Percentiles rank a stretch among this genome's conserved stretches.
Evolutionary conservation across 1,139 yeast genomes (phyloP).

Genomic region (Yarrowia galli): DNA sequence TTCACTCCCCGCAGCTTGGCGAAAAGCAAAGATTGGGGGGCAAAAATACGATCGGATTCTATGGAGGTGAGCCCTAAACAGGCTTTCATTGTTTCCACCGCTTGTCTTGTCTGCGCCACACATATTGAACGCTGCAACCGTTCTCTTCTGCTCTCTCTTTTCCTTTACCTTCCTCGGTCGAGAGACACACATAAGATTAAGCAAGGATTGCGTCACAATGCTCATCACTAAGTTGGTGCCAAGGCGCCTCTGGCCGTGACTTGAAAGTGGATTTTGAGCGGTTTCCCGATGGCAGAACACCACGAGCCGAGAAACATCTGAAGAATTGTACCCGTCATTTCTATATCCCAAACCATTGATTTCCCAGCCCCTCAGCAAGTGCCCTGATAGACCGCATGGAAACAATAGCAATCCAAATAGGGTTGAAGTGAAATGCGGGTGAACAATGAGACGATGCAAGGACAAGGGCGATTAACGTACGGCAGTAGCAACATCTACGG

Average conservation of each 20-base stretch:
- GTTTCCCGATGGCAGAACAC: too few relatives aligned
- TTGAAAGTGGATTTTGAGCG: background rate
- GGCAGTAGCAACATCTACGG: constrained; percentile 27
- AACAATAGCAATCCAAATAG: constrained; percentile 23
- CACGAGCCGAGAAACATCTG: background rate
- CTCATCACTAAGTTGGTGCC: constrained; percentile 22
- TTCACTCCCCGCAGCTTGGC: background rate
- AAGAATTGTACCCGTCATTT: background rate
- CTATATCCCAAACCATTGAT: background rate
- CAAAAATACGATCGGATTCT: constrained; percentile 22
- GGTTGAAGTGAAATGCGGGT: constrained; percentile 35
- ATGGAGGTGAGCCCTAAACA: background rate
- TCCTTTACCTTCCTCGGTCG: constrained; percentile 12
- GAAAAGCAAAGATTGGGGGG: constrained; percentile 17
- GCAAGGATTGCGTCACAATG: constrained; percentile 36
- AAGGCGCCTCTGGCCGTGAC: constrained; percentile 1
- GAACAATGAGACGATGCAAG: constrained; percentile 24
- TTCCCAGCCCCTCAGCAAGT: background rate
- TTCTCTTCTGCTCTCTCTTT: background rate
- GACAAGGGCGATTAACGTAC: constrained; percentile 10
- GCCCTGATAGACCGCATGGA: background rate
- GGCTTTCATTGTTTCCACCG: constrained; percentile 31
- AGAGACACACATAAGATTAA: constrained; percentile 28
- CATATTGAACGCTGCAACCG: background rate
- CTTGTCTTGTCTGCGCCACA: constrained; percentile 18